A percentile compares a stretch with the other conserved stretches of the same genome.
Conservation (phyloP, 495 filamentous ascomycete species). For the Parathielavia appendiculata region DNA sequence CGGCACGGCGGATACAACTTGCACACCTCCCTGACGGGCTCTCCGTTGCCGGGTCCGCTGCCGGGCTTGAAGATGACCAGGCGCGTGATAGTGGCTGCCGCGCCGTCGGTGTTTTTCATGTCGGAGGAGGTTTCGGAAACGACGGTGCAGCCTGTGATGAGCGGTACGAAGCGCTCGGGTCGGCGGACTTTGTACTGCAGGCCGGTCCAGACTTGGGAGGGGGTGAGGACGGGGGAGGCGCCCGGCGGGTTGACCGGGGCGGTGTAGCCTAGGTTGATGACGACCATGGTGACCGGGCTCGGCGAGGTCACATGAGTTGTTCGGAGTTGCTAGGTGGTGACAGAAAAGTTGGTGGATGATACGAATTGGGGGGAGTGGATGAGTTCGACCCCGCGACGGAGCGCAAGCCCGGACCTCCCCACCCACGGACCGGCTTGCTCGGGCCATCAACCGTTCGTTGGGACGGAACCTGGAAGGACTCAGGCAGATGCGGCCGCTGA, state of each 20-base stretch:
- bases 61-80: constrained; percentile 29
- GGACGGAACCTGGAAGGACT: too few relatives aligned
- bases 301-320: not conserved
- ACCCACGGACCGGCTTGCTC: too few relatives aligned
- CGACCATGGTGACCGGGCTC: constrained; percentile 29
- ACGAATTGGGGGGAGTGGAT: not conserved
- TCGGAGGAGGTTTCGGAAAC: constrained; percentile 16
- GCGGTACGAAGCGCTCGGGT: constrained; percentile 38
- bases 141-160: constrained; percentile 35
- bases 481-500: too few relatives aligned
- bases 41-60: constrained; percentile 10
- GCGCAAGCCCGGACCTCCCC: too few relatives aligned
- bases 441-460: too few relatives aligned
- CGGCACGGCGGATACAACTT: constrained; percentile 31
- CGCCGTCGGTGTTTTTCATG: constrained; percentile 5
- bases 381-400: too few relatives aligned
- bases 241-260: constrained; percentile 38
- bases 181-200: constrained; percentile 38
- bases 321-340: not conserved
- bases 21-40: constrained; percentile 28
- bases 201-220: constrained; percentile 38
- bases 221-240: constrained; percentile 28
- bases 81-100: constrained; percentile 28
- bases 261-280: constrained; percentile 40
- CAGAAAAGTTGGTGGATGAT: not conserved